phyloP scores from a whole-genome alignment of 1,284 basidiomycete species.

The Cryptococcus sp. region DNA sequence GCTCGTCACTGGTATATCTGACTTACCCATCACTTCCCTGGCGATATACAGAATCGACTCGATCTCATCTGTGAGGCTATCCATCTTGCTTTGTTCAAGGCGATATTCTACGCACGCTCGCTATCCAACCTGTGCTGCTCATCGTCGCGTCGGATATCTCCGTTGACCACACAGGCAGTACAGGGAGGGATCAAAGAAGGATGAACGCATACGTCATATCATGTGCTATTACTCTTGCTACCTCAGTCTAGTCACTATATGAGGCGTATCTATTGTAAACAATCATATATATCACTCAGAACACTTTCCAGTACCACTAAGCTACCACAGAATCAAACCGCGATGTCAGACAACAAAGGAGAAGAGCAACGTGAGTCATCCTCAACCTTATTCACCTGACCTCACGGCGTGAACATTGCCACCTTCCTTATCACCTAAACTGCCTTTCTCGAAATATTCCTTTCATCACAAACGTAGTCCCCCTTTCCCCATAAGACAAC shows the following conservation, averaged over 20 bases:
- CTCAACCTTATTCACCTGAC: too few species aligned
- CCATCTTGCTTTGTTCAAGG: constrained; percentile 20
- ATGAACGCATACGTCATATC: neutral
- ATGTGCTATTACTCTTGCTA: constrained; percentile 4
- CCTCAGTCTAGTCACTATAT: neutral
- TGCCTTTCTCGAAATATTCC: too few species aligned
- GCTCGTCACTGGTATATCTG: neutral
- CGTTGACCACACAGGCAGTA: too few species aligned
- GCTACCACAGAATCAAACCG: neutral
- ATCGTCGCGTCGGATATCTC: too few species aligned
- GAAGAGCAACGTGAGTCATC: constrained; percentile 33
- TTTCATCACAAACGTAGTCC: too few species aligned
- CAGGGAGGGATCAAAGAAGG: constrained; percentile 4
- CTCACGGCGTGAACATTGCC: too few species aligned
- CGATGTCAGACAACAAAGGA: constrained; percentile 14
- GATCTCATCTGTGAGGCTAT: constrained; percentile 44
- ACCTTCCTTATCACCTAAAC: too few species aligned
- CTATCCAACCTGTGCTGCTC: too few species aligned
- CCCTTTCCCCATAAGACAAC: neutral
- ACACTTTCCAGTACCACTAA: neutral
- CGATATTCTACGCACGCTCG: too few species aligned
- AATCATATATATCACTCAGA: neutral
- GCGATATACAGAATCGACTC: constrained; percentile 47
- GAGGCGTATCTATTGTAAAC: neutral
- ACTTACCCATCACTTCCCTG: constrained; percentile 48